A percentile compares a stretch with the other conserved stretches of the same genome.
Conservation (phyloP, 306 rosid species). For the Citrullus amarus region DNA sequence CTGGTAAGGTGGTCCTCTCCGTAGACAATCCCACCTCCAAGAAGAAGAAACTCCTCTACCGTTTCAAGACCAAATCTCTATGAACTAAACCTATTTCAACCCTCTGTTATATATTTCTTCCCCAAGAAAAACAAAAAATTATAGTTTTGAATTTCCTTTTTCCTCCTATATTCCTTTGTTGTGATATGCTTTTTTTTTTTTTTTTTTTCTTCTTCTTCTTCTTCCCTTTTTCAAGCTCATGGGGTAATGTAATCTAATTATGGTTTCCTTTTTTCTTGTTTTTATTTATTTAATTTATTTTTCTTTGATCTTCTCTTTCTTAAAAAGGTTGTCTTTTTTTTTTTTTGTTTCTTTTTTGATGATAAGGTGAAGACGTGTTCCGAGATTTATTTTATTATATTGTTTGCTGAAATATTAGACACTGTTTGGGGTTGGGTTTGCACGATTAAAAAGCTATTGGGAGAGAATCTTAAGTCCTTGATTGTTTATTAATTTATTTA, state of each 20-base stretch:
- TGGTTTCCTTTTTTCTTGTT: background rate
- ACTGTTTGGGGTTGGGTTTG: no score
- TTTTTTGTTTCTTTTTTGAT: no score
- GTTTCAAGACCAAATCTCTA: conserved; percentile 40
- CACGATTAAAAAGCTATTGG: no score
- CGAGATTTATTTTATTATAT: no score
- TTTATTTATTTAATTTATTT: background rate
- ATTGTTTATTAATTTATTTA: no score
- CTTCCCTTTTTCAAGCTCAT: background rate
- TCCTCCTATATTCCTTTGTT: background rate
- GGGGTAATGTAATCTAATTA: background rate
- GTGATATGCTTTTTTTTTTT: background rate
- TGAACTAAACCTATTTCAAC: background rate
- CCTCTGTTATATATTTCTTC: background rate
- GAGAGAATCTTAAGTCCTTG: no score
- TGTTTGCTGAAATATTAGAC: no score
- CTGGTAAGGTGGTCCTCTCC: conserved; percentile 62
- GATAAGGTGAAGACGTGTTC: no score
- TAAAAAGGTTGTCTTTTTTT: no score
- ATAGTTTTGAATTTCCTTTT: background rate
- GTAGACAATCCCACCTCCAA: conserved; percentile 49
- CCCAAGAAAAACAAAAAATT: background rate
- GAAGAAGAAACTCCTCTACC: conserved; percentile 73
- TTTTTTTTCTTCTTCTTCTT: no score
- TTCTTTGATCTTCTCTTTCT: background rate